Conservation (phyloP, 208 protist species). For the Trypanosomatidae sp. region DNA sequence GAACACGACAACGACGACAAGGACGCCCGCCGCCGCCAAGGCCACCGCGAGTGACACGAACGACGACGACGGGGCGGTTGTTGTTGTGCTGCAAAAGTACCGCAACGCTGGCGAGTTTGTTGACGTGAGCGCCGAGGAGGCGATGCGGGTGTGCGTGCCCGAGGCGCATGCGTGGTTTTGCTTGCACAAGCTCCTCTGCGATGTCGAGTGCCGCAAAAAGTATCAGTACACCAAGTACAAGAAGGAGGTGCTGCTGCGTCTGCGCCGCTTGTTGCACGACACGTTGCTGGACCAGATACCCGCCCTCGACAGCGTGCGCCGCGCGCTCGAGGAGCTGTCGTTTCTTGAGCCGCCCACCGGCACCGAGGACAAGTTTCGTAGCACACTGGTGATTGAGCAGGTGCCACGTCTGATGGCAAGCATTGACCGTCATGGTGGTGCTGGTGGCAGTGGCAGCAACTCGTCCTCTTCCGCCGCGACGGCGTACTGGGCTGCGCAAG, state of each 20-base stretch:
- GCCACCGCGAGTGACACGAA: background rate
- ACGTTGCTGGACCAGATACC: constrained; percentile 87
- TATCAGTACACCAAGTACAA: constrained; percentile 76
- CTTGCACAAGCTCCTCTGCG: constrained; percentile 80
- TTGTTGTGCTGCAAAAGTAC: constrained; percentile 78
- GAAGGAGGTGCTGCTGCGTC: constrained; percentile 64
- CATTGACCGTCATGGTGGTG: constrained; percentile 23
- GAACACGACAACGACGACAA: no score
- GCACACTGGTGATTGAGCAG: constrained; percentile 77
- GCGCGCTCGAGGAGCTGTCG: constrained; percentile 81
- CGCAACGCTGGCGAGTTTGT: constrained; percentile 45
- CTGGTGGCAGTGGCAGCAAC: no score
- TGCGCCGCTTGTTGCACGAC: constrained; percentile 70
- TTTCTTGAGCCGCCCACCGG: constrained; percentile 78
- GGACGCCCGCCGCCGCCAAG: no score
- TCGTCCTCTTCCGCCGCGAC: no score
- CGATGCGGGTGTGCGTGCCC: constrained; percentile 57
- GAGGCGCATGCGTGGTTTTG: constrained; percentile 86
- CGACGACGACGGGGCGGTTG: background rate
- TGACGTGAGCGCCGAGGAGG: constrained; percentile 29
- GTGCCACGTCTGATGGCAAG: constrained; percentile 63
- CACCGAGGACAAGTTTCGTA: constrained; percentile 82
- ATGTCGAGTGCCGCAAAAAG: constrained; percentile 56
- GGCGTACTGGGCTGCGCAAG: constrained; percentile 16
- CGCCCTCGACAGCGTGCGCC: constrained; percentile 63